Evolutionary conservation across 345 rosid species (phyloP), one percentile per base, ranked within the genome.

Genomic region (Salix exigua): DNA sequence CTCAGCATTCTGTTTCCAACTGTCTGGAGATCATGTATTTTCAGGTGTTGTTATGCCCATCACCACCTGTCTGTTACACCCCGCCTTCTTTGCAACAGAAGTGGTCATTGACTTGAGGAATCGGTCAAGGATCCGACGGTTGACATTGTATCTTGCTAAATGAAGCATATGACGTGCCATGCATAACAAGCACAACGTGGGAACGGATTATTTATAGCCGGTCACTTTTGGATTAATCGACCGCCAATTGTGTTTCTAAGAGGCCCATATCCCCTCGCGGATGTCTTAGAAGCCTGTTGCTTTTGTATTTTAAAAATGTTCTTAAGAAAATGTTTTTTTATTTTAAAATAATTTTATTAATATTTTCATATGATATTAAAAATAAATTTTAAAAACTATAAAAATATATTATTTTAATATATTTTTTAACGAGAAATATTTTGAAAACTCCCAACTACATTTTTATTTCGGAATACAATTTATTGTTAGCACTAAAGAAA

Each of bases 1-100:
- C 84, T 68, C 79, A 73, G 82, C 79, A 73, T 38, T 76, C 79
- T 19, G 71, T 66, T 73, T 76, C 68, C 71, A 70, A 78, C 64
- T 73, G 78, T 80, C 53, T 7, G 30, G 76, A 77, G 81, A 78
- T 77, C 75, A 66, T 70, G 82, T 80, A 65, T 37, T 75, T 70
- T 83, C 85, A 51, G 37, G 80, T 79, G 78, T 77, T 75, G 44
- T 37, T 76, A 30, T 25, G 25, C 48, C 70, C 67, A 80, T 63
- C 23, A 1, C 55, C 79, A 83, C 76, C 16, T 72, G 80, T 61
- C 78, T 37, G 60, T 64, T 19, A 58, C 70, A 23, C 5, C 78
- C 81, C 77, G 73, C 33, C 33, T 14, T 10, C 14, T 26, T 21
- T 2, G 5, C 9, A 44, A 40, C 71, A 8, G 37, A 64, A 64